These are phyloP conservation scores for Fagus crenata DNA, from an alignment of 306 rosid species.

Conservation along the genomic window DNA sequence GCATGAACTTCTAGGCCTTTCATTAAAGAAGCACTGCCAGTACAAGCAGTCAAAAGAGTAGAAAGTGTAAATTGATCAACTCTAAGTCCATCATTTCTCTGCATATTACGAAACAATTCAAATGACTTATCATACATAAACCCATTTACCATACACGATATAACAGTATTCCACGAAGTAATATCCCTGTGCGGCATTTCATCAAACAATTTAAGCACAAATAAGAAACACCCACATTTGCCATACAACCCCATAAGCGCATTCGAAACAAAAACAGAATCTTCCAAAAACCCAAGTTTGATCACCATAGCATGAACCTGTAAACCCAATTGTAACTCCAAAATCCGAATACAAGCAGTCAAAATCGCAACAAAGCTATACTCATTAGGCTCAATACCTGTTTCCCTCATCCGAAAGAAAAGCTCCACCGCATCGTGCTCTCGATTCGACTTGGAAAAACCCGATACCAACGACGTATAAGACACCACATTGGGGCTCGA, in stretches of 20 bases:
- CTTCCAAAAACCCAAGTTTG: conserved; percentile 47
- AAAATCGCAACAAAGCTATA: conserved; percentile 76
- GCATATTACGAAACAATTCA: conserved; percentile 51
- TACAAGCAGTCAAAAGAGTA: conserved; percentile 61
- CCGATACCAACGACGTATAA: conserved; percentile 66
- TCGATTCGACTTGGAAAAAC: conserved; percentile 57
- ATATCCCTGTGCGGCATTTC: conserved; percentile 56
- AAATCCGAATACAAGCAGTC: conserved; percentile 54
- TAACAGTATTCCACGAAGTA: conserved; percentile 70
- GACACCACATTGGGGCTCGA: conserved; percentile 57
- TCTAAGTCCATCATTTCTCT: conserved; percentile 30
- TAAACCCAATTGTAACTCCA: conserved; percentile 46
- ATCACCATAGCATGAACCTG: conserved; percentile 62
- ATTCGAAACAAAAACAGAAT: conserved; percentile 59
- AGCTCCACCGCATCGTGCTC: conserved; percentile 56
- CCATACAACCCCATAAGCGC: conserved; percentile 64
- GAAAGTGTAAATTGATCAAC: conserved; percentile 64
- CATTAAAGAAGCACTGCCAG: conserved; percentile 30
- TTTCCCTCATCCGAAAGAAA: conserved; percentile 59
- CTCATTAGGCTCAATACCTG: conserved; percentile 57
- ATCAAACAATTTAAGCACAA: conserved; percentile 51
- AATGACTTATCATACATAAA: conserved; percentile 46
- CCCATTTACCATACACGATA: conserved; percentile 50
- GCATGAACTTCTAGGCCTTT: conserved; percentile 66
- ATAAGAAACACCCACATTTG: conserved; percentile 43